Evolutionary conservation across 352 stramenopile genomes (phyloP).

Genomic region (Aphanomyces astaci): DNA sequence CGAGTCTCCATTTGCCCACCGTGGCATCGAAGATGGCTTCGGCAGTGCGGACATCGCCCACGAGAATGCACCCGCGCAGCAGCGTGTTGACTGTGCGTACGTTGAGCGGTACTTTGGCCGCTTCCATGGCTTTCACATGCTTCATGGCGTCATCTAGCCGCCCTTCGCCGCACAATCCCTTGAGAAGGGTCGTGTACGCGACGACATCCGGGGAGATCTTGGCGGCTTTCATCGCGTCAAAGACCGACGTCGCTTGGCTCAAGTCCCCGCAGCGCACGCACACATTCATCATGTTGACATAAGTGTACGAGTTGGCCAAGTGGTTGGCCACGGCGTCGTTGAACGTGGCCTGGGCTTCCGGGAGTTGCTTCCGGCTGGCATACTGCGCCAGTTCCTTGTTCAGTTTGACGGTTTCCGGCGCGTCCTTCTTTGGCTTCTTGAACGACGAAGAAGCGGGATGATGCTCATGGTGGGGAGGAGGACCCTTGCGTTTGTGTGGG

Average conservation of each 20-base stretch:
- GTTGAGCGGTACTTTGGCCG: conserved; percentile 14
- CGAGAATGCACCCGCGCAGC: conserved; percentile 23
- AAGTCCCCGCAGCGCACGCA: conserved; percentile 24
- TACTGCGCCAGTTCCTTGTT: conserved; percentile 24
- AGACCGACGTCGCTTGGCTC: not conserved
- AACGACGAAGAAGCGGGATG: not conserved
- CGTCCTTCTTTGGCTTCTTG: conserved; percentile 23
- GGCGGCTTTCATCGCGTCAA: conserved; percentile 20
- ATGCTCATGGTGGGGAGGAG: too few relatives aligned
- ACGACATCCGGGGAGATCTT: conserved; percentile 21
- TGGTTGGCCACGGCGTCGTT: not conserved
- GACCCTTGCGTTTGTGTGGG: not conserved
- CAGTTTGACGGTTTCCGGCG: conserved; percentile 24
- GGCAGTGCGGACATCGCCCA: conserved; percentile 4
- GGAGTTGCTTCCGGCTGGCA: conserved; percentile 22
- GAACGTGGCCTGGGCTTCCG: conserved; percentile 21
- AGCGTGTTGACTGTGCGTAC: conserved; percentile 27
- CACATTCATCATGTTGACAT: conserved; percentile 27
- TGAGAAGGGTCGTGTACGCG: conserved; percentile 25
- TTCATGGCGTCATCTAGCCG: conserved; percentile 8
- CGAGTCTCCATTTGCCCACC: conserved; percentile 17
- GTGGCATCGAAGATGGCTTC: conserved; percentile 21
- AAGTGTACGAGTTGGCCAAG: conserved; percentile 27
- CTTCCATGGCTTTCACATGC: conserved; percentile 22
- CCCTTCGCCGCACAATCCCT: conserved; percentile 24